Evolutionary conservation across 176 grass and related monocot genomes (phyloP).

Genomic region (Oryza meridionalis): DNA sequence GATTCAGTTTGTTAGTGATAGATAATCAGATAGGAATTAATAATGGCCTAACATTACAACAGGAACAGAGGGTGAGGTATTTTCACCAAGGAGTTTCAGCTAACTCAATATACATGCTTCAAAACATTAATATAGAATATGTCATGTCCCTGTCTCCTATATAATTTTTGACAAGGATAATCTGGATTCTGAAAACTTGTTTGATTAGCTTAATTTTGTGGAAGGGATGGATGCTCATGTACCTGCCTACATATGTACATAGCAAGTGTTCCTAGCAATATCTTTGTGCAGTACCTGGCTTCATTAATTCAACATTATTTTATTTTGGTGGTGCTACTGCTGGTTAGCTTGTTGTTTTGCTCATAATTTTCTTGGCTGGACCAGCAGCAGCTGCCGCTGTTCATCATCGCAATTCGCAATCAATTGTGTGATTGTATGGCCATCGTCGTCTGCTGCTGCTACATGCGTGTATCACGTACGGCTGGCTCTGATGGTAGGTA

Average conservation of each 20-base stretch:
- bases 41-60: conserved; percentile 34
- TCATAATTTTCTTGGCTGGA: conserved; percentile 29
- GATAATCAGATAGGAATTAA: conserved; percentile 4
- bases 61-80: not conserved
- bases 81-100: not conserved
- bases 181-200: not conserved
- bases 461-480: conserved; percentile 13
- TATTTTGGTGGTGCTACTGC: conserved; percentile 12
- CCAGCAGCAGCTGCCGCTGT: conserved; percentile 24
- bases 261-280: not conserved
- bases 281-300: not conserved
- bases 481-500: conserved; percentile 14
- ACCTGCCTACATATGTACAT: not conserved
- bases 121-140: not conserved
- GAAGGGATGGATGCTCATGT: not conserved
- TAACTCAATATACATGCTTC: not conserved
- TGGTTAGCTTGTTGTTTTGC: conserved; percentile 22
- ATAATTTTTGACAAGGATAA: not conserved
- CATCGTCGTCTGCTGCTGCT: conserved; percentile 6
- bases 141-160: not conserved
- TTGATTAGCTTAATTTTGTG: not conserved
- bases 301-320: conserved; percentile 11
- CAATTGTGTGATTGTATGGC: not conserved
- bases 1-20: conserved; percentile 7
- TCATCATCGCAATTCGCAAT: conserved; percentile 16